Conservation (phyloP, 2,329 filamentous ascomycete species). For the Blastomyces parvus region DNA sequence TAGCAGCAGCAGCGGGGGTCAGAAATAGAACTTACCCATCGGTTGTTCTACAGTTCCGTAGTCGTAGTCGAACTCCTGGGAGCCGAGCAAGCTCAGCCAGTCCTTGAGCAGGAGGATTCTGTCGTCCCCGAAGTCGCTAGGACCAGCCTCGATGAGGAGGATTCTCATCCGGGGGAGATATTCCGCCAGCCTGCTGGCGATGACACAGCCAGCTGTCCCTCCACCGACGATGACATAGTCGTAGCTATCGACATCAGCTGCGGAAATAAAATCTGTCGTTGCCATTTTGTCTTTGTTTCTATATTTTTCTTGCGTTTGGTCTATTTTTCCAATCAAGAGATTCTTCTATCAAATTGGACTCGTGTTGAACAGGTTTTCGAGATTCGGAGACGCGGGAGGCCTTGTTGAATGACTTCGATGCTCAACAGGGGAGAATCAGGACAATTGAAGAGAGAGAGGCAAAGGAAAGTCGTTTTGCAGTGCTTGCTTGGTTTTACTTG, state of each 20-base stretch:
- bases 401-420: constrained; percentile 10
- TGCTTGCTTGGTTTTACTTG: neutral
- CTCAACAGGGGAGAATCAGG: neutral
- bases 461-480: neutral
- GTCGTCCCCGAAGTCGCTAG: constrained; percentile 81
- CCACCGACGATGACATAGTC: constrained; percentile 82
- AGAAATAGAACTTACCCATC: constrained; percentile 44
- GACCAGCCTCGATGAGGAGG: constrained; percentile 78
- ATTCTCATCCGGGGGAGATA: constrained; percentile 75
- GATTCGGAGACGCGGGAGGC: neutral
- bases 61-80: constrained; percentile 78
- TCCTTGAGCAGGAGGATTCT: constrained; percentile 77
- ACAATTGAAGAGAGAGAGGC: neutral
- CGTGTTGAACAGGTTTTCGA: constrained; percentile 2
- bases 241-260: constrained; percentile 56
- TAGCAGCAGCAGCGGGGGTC: constrained; percentile 5
- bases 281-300: constrained; percentile 5
- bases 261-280: constrained; percentile 58
- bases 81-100: constrained; percentile 71
- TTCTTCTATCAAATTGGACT: neutral
- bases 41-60: constrained; percentile 85
- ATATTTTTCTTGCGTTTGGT: neutral
- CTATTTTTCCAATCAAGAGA: too few species aligned
- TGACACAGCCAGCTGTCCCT: constrained; percentile 76
- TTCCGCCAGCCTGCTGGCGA: constrained; percentile 68